phyloP scores from a whole-genome alignment of 2,329 filamentous ascomycete genomes.

The Ophiostoma sp. region DNA sequence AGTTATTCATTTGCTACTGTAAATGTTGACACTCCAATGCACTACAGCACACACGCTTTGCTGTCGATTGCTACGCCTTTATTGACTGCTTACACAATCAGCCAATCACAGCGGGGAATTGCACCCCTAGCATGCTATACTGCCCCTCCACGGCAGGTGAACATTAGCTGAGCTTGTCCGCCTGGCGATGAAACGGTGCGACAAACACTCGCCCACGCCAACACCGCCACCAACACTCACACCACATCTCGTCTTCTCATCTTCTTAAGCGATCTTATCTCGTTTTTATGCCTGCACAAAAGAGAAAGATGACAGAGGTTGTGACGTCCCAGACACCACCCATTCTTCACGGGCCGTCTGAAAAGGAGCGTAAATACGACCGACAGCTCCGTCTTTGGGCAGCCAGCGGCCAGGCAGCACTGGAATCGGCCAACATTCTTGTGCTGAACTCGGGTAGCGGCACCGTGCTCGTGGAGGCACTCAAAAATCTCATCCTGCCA shows the following conservation, averaged over 20 bases:
- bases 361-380: constrained; percentile 78
- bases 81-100: constrained; percentile 13
- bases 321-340: constrained; percentile 44
- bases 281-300: constrained; percentile 3
- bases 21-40: too few relatives aligned
- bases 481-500: constrained; percentile 96
- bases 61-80: not conserved
- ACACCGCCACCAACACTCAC: not conserved
- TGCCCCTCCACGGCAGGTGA: constrained; percentile 1
- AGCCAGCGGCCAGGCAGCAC: constrained; percentile 79
- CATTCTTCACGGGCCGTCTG: constrained; percentile 49
- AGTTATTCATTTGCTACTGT: too few relatives aligned
- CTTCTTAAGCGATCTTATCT: not conserved
- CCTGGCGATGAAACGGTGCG: not conserved
- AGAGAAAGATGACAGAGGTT: constrained; percentile 42
- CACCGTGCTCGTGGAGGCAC: constrained; percentile 78
- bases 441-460: constrained; percentile 84
- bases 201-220: not conserved
- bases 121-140: not conserved
- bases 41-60: too few relatives aligned
- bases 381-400: constrained; percentile 94
- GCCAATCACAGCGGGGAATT: not conserved
- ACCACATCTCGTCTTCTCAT: not conserved
- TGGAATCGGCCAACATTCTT: constrained; percentile 88
- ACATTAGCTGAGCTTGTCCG: constrained; percentile 5